These are phyloP conservation scores for Calendula officinalis DNA, from an alignment of 129 eudicot species.

Conservation along the genomic window DNA sequence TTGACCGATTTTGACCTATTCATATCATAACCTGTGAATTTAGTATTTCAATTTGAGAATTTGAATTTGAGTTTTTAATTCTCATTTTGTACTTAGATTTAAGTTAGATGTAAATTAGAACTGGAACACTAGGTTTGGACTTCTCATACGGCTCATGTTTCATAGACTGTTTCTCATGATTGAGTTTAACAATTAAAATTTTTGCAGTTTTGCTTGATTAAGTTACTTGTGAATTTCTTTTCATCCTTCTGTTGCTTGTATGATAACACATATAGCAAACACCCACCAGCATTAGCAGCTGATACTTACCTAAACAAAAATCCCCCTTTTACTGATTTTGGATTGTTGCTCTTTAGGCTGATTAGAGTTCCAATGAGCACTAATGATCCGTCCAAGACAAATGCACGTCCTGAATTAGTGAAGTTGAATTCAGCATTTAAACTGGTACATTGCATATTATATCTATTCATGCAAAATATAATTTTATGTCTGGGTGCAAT, in stretches of 20 bases:
- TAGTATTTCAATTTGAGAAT: background rate
- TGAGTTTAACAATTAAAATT: background rate
- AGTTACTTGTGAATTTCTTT: background rate
- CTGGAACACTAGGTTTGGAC: background rate
- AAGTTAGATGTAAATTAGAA: background rate
- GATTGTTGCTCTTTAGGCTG: constrained; percentile 22
- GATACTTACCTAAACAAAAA: background rate
- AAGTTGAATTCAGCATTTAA: constrained; percentile 62
- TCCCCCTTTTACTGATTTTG: background rate
- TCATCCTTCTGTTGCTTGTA: background rate
- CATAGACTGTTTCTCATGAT: background rate
- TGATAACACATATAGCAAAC: background rate
- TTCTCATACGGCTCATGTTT: too few species aligned
- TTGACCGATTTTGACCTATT: background rate
- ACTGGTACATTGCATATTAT: constrained; percentile 37
- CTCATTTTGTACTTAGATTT: background rate
- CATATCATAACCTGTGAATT: background rate
- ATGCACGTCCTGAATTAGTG: constrained; percentile 48
- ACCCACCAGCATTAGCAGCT: background rate
- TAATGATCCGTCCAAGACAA: constrained; percentile 42
- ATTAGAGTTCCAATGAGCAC: constrained; percentile 40
- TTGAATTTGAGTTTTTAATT: background rate
- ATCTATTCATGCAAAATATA: constrained; percentile 4
- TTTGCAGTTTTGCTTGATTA: background rate
- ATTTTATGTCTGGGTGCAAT: background rate